Evolutionary conservation across 768 basidiomycete species (phyloP).

Genomic region (Amanita pallidorosea): DNA sequence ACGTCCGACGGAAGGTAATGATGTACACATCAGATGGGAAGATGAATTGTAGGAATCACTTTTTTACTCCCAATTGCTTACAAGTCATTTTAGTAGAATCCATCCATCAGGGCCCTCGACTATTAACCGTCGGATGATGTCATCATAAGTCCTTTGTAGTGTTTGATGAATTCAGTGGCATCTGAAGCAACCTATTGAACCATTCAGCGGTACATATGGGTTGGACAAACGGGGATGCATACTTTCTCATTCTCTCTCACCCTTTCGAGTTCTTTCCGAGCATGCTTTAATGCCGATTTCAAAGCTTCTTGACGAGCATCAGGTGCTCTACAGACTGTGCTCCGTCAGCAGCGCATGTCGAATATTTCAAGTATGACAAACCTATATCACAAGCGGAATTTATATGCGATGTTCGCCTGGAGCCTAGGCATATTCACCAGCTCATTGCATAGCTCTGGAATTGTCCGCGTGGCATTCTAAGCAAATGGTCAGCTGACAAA

Average conservation of each 20-base stretch:
- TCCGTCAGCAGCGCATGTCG: background rate
- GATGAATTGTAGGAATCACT: background rate
- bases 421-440: slow-evolving; percentile 22
- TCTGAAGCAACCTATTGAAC: slow-evolving; percentile 20
- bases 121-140: slow-evolving; percentile 1
- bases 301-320: slow-evolving; percentile 17
- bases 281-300: slow-evolving; percentile 20
- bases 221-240: background rate
- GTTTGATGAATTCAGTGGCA: slow-evolving; percentile 22
- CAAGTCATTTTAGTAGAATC: slow-evolving; percentile 1
- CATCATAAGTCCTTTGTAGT: slow-evolving; percentile 21
- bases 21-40: background rate
- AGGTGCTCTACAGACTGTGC: slow-evolving; percentile 18
- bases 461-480: slow-evolving; percentile 13
- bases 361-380: slow-evolving; percentile 12
- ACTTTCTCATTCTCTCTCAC: slow-evolving; percentile 26
- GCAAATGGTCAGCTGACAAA: background rate
- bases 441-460: slow-evolving; percentile 16
- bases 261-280: slow-evolving; percentile 23
- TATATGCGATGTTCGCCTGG: slow-evolving; percentile 20
- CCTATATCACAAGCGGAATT: slow-evolving; percentile 27
- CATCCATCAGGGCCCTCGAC: background rate
- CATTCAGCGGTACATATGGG: background rate
- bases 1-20: slow-evolving; percentile 21
- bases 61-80: background rate